These are phyloP conservation scores for Ophiostoma populinum DNA, from an alignment of 2,329 filamentous ascomycete species.

Conservation along the genomic window DNA sequence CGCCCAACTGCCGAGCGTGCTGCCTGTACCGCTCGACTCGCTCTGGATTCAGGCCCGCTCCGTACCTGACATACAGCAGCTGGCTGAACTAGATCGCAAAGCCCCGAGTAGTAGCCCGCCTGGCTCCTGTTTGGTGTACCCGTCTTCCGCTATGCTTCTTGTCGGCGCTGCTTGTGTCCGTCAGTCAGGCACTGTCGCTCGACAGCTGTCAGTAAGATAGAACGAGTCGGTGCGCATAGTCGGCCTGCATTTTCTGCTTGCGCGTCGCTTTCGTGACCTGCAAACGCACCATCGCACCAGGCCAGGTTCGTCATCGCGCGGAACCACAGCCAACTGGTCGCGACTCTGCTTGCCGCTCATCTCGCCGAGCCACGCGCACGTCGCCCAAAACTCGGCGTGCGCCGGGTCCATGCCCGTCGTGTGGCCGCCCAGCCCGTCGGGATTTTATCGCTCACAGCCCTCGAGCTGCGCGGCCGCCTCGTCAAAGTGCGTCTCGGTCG, in stretches of 20 bases:
- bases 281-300: no score
- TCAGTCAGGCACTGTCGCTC: slow-evolving; percentile 9
- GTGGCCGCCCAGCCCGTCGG: slow-evolving; percentile 16
- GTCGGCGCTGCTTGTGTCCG: slow-evolving; percentile 1
- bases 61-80: slow-evolving; percentile 22
- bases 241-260: slow-evolving; percentile 6
- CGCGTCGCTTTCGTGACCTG: no score
- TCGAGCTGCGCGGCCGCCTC: slow-evolving; percentile 28
- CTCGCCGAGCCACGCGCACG: slow-evolving; percentile 14
- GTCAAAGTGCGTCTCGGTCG: slow-evolving; percentile 25
- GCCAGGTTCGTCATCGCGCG: slow-evolving; percentile 11
- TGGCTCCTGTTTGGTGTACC: slow-evolving; percentile 4
- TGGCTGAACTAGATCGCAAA: slow-evolving; percentile 17
- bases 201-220: slow-evolving; percentile 9
- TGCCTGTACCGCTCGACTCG: slow-evolving; percentile 16
- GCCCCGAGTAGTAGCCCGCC: slow-evolving; percentile 13
- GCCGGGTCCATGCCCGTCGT: slow-evolving; percentile 18
- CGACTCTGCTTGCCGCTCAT: slow-evolving; percentile 9
- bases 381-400: slow-evolving; percentile 27
- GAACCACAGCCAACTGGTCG: slow-evolving; percentile 12
- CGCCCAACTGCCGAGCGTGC: slow-evolving; percentile 20
- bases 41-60: slow-evolving; percentile 18
- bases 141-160: not conserved
- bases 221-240: slow-evolving; percentile 9
- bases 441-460: slow-evolving; percentile 21